A percentile compares a stretch with the other conserved stretches of the same genome.
phyloP scores from a whole-genome alignment of 2,329 filamentous ascomycete species.

The Pestalotiopsis sp. region DNA sequence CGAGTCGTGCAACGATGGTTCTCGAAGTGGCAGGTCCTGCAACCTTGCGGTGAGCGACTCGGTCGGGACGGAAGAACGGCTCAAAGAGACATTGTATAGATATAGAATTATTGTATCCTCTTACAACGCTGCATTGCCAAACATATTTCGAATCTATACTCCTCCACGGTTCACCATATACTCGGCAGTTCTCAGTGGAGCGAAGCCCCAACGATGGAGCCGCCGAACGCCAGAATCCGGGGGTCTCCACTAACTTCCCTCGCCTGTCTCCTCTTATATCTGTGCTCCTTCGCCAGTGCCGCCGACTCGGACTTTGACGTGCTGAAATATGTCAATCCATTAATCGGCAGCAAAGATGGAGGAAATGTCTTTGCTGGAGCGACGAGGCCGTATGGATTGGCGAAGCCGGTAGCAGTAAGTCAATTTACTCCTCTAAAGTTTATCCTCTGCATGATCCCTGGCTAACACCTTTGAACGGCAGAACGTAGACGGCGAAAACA shows the following conservation, averaged over 20 bases:
- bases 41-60: neutral
- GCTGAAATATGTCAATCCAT: conserved; percentile 39
- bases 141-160: neutral
- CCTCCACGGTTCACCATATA: neutral
- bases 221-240: neutral
- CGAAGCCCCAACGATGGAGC: neutral
- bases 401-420: conserved; percentile 49
- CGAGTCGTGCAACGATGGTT: neutral
- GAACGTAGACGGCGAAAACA: conserved; percentile 48
- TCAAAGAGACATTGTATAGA: neutral
- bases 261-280: neutral
- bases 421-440: neutral
- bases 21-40: neutral
- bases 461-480: neutral
- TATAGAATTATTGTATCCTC: neutral
- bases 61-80: neutral
- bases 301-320: conserved; percentile 18
- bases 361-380: conserved; percentile 60
- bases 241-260: neutral
- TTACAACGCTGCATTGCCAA: neutral
- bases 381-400: conserved; percentile 55
- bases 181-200: neutral
- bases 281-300: neutral
- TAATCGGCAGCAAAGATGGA: conserved; percentile 56
- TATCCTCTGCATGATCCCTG: neutral